Evolutionary conservation across 257 asterid genomes (phyloP).

Genomic region (Vinca minor): DNA sequence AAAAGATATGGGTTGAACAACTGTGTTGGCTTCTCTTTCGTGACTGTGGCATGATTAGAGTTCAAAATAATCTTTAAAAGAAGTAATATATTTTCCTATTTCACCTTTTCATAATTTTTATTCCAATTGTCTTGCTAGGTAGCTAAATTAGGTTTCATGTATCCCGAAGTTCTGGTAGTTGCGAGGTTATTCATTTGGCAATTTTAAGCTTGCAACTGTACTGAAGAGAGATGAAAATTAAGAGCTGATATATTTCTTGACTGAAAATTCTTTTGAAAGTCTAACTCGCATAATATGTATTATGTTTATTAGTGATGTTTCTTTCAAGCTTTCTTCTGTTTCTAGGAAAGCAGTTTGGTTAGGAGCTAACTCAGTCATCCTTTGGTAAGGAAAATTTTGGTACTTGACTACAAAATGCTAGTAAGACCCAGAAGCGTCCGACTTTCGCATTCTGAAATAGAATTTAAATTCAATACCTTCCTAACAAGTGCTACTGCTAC

Average conservation of each 20-base stretch:
- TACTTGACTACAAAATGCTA: neutral
- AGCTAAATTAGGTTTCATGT: neutral
- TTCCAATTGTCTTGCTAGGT: neutral
- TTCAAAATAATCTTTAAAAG: neutral
- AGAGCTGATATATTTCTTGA: neutral
- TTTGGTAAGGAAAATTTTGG: neutral
- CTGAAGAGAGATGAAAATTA: neutral
- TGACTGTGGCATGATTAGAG: neutral
- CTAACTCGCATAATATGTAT: neutral
- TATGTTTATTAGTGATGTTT: too few relatives aligned
- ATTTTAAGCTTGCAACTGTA: neutral
- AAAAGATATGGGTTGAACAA: neutral
- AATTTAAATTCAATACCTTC: neutral
- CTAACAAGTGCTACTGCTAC: neutral
- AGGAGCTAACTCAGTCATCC: neutral
- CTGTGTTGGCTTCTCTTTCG: neutral
- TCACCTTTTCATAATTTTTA: too few relatives aligned
- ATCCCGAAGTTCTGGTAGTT: neutral
- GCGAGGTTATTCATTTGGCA: too few relatives aligned
- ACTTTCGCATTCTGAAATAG: neutral
- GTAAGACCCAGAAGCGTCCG: neutral
- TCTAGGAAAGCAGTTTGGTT: neutral
- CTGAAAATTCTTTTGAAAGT: neutral
- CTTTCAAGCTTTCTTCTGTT: neutral
- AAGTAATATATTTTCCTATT: neutral